Conservation (phyloP, 371 early-diverging fungal species). For the Dinochytrium kinnereticum region DNA sequence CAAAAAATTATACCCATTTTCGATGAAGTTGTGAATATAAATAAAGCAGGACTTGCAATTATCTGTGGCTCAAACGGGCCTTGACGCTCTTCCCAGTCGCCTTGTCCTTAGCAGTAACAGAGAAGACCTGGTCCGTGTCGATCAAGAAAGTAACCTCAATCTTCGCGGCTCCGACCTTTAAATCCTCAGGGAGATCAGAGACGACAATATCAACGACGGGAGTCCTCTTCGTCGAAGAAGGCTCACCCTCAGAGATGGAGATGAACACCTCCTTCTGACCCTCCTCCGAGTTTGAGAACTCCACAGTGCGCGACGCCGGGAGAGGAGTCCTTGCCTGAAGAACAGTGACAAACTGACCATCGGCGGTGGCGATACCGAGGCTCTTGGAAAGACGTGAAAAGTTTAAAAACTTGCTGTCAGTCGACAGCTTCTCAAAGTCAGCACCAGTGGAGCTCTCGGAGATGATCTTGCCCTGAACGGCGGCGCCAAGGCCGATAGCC, state of each 20-base stretch:
- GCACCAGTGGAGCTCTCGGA: conserved; percentile 26
- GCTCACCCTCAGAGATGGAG: conserved; percentile 82
- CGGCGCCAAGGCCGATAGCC: conserved; percentile 56
- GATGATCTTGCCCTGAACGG: conserved; percentile 54
- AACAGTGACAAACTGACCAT: conserved; percentile 75
- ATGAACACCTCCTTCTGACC: conserved; percentile 80
- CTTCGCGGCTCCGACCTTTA: conserved; percentile 29
- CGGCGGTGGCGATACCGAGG: conserved; percentile 77
- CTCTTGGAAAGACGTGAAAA: conserved; percentile 74
- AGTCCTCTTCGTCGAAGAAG: conserved; percentile 64
- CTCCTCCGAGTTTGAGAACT: conserved; percentile 69
- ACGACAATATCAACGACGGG: conserved; percentile 47
- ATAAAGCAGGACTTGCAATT: neutral
- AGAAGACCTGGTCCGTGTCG: conserved; percentile 43
- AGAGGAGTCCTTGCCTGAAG: conserved; percentile 84
- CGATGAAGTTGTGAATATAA: neutral
- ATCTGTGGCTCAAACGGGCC: neutral
- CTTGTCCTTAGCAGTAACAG: conserved; percentile 41
- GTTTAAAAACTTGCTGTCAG: conserved; percentile 62
- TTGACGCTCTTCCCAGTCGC: conserved; percentile 20
- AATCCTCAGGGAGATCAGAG: conserved; percentile 37
- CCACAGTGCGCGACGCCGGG: conserved; percentile 79
- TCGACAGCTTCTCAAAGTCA: conserved; percentile 57
- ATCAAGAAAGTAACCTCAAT: conserved; percentile 48
- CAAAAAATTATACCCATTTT: too few species aligned